phyloP scores from a whole-genome alignment of 345 rosid species.

The Hevea brasiliensis region DNA sequence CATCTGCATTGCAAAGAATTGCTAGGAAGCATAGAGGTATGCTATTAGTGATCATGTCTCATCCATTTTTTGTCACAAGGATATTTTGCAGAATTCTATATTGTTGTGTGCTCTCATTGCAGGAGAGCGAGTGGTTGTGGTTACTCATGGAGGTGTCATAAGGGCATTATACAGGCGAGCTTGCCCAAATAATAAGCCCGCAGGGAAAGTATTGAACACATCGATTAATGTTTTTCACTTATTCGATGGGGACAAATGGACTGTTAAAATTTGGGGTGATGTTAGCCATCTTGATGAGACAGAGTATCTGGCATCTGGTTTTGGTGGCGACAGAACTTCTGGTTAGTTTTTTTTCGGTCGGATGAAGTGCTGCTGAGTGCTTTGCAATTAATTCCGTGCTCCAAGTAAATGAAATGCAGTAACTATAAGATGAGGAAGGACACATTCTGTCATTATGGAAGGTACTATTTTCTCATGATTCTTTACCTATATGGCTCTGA shows the following conservation, averaged over 20 bases:
- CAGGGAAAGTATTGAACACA: conserved; percentile 58
- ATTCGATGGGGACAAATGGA: conserved; percentile 52
- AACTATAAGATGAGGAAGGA: not conserved
- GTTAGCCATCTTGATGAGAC: conserved; percentile 54
- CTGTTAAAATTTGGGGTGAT: conserved; percentile 56
- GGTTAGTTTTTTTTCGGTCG: conserved; percentile 39
- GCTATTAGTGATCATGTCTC: conserved; percentile 3
- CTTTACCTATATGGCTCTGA: not conserved
- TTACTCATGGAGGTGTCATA: conserved; percentile 76
- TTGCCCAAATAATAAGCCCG: conserved; percentile 46
- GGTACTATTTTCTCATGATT: not conserved
- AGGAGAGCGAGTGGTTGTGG: conserved; percentile 70
- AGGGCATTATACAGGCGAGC: conserved; percentile 63
- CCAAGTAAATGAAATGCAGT: conserved; percentile 2
- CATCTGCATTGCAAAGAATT: conserved; percentile 63
- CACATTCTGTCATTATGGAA: not conserved
- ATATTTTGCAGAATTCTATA: not conserved
- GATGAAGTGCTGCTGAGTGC: too few relatives aligned
- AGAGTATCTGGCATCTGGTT: conserved; percentile 51
- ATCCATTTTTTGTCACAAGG: not conserved
- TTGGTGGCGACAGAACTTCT: conserved; percentile 75
- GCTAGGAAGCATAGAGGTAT: conserved; percentile 65
- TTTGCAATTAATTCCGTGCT: not conserved
- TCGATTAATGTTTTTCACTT: conserved; percentile 64
- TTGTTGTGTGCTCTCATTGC: conserved; percentile 13